Conservation (phyloP, 2,329 filamentous ascomycete species). For the Pseudocercospora macadamiae region DNA sequence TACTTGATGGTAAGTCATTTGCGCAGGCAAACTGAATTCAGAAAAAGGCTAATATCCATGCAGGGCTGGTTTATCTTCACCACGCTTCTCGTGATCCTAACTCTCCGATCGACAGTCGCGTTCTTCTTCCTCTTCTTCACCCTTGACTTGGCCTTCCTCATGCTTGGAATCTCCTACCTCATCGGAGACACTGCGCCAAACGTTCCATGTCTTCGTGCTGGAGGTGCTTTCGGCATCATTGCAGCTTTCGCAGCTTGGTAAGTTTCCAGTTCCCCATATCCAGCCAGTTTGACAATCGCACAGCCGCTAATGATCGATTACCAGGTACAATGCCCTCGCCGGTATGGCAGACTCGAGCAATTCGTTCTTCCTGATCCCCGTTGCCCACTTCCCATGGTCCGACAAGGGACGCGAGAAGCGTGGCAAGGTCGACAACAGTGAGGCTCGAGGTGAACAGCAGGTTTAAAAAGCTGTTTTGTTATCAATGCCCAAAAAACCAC, state of each 20-base stretch:
- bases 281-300: neutral
- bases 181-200: constrained; percentile 46
- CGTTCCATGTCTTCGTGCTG: constrained; percentile 52
- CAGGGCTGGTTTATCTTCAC: constrained; percentile 63
- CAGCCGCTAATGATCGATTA: constrained; percentile 1
- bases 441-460: constrained; percentile 36
- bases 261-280: constrained; percentile 7
- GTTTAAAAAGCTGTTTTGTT: constrained; percentile 18
- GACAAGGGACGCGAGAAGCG: constrained; percentile 69
- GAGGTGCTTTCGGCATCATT: constrained; percentile 56
- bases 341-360: constrained; percentile 59
- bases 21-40: no score
- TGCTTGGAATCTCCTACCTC: constrained; percentile 60
- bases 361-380: constrained; percentile 89
- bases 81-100: constrained; percentile 57
- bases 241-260: constrained; percentile 57
- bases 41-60: constrained; percentile 3
- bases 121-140: constrained; percentile 63
- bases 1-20: constrained; percentile 55
- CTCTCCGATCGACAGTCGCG: constrained; percentile 60
- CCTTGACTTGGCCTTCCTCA: constrained; percentile 61
- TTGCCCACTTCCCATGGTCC: constrained; percentile 94
- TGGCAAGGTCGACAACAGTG: constrained; percentile 48
- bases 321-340: constrained; percentile 55
- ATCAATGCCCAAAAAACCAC: no score